Base-by-base conservation (phyloP, 148 eudicot genomes). In the Rhododendron ferrugineum region DNA sequence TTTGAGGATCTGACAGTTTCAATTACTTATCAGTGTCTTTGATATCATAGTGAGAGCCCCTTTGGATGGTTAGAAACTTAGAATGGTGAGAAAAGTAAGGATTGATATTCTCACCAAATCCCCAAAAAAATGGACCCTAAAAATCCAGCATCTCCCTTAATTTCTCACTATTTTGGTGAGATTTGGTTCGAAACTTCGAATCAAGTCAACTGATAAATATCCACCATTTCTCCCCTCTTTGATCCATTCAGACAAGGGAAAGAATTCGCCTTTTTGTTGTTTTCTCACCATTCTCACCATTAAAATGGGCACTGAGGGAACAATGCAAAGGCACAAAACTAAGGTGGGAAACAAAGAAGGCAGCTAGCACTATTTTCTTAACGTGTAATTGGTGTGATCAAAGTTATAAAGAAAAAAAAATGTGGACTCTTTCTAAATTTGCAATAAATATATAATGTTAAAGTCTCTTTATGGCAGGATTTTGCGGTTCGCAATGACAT, bases 401-500 rank as follows among this genome's bases (percentile, higher is more conserved):
- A 70, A 70, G 7, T 30, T 14, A 30, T 79, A 22, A n/a, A 79
- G 49, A 13, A 11, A 42, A 3, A 68, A 68, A 7, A 26, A 26
- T 26, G 15, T 2, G 2, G 20, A 70, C 20, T 32, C 14, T 32
- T 1, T 6, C 37, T 32, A 70, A 30, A 32, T 70, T 30, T 70
- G 20, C 37, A 30, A 14, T 5, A 70, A 1, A 5, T 70, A 14
- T 70, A 28, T 30, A 70, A 30, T 70, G 37, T 54, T 32, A 14
- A 28, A 54, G 26, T 26, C 18, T 40, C 16, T 30, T 16, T 44
- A 3, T 75, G 74, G 85, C 89, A 97, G 99, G 99, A 97, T 82
- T 97, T 97, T 87, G 98, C 92, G 90, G 92, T 97, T 62, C 93
- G 99, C 80, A 97, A 95, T 77, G 99, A 97, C 91, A 93, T 94